Base-by-base conservation (phyloP, 2,329 filamentous ascomycete genomes). In the Knoxdaviesia capensis region DNA sequence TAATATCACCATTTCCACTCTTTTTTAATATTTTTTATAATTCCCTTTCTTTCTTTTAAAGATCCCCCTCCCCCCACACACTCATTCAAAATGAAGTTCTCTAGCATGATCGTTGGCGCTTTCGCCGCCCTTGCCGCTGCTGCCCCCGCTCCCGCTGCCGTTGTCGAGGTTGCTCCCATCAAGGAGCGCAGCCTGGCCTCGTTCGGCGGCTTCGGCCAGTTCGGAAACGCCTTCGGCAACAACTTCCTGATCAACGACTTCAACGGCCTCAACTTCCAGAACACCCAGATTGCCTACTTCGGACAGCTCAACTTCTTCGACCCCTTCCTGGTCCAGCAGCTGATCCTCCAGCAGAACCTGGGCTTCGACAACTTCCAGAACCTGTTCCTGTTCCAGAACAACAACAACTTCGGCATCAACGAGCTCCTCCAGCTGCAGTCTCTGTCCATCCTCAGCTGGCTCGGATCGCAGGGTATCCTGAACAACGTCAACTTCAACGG, bases 1-100 rank as follows among this genome's bases (percentile, higher is more conserved):
- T 20, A 20, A 20, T 20, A 20, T 20, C 20, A 20, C 20, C 20
- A 20, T 20, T 20, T 20, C 20, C 20, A 20, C 20, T 20, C 20
- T 20, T 20, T 9, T 35, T 35, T 35, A 3, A 28, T 9, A 9
- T 20, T 40, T 40, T 39, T 45, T 43, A 39, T 39, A 36, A 48
- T 40, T 41, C 20, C 20, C 20, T 45, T 47, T 47, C 51, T 49
- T 49, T 48, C 51, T 48, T 39, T 39, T 43, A 49, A 48, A 48
- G 52, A 48, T 49, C 50, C 51, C 44, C 46, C 49, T 39, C 41
- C 50, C 50, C 47, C 49, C 46, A 45, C 43, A 36, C 47, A 44
- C 39, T 46, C 50, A 48, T 43, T 54, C 61, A 68, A 60, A 49
- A 70, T 70, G 66, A 66, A 68, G 62, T 54, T 59, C 56, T 53